Evolutionary conservation across 768 basidiomycete species (phyloP), one percentile per base, ranked within the genome.

Genomic region (Crucibulum laeve): DNA sequence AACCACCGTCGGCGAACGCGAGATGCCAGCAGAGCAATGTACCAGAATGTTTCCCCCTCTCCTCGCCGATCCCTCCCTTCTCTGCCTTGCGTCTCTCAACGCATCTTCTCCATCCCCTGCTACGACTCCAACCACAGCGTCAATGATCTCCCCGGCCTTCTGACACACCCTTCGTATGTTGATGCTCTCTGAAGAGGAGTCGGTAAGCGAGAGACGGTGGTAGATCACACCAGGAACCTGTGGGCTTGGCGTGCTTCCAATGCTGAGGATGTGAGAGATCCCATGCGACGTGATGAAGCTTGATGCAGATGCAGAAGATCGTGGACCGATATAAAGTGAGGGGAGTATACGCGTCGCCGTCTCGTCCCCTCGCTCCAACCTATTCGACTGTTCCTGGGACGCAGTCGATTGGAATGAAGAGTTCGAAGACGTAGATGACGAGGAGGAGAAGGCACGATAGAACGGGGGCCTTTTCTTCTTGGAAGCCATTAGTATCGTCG

Each of bases 1-100:
- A 38, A 73, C 60, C 30, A 75, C 46, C 6, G 58, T 67, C 1
- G 71, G 74, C 6, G 70, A 71, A n/a, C 73, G 68, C 3, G 70
- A 74, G 5, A 74, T 63, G 10, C 60, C 73, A 1, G 70, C 73
- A 1, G 59, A 61, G 51, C 73, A 75, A 43, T 75, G 73, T 0
- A 74, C 64, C 4, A 75, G 58, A 25, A 74, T 63, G 42, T 49
- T 60, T 26, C 67, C 65, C 15, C 38, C 51, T 5, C 54, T 59
- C 14, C 59, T 45, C 22, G 48, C 55, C 8, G n/a, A n/a, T n/a
- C n/a, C n/a, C n/a, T n/a, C n/a, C n/a, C n/a, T n/a, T n/a, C n/a
- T n/a, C n/a, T n/a, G n/a, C n/a, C n/a, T n/a, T n/a, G n/a, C n/a
- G n/a, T n/a, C n/a, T n/a, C n/a, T n/a, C n/a, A n/a, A n/a, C n/a